Evolutionary conservation across 139 green algal species (phyloP).

Genomic region (Tetraselmis chui): DNA sequence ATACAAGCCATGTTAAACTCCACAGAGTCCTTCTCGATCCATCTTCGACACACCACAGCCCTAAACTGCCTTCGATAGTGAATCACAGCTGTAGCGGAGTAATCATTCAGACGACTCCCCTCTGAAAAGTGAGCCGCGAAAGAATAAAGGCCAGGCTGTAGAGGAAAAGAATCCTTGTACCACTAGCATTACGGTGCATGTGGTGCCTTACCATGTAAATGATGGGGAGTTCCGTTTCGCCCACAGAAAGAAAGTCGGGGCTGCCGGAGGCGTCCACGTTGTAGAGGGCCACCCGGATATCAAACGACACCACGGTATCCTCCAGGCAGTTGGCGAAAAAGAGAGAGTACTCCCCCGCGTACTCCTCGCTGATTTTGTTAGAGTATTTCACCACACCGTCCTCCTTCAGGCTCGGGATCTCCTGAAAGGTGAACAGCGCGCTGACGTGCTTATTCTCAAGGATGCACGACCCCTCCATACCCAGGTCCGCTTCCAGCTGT

Average conservation of each 20-base stretch:
- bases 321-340: constrained; percentile 89
- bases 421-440: constrained; percentile 50
- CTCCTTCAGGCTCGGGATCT: constrained; percentile 24
- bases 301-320: constrained; percentile 62
- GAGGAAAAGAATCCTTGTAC: too few relatives aligned
- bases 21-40: too few relatives aligned
- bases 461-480: constrained; percentile 37
- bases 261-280: constrained; percentile 50
- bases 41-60: too few relatives aligned
- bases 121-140: too few relatives aligned
- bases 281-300: constrained; percentile 65
- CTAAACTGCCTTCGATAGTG: too few relatives aligned
- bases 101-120: too few relatives aligned
- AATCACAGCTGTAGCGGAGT: too few relatives aligned
- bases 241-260: constrained; percentile 83
- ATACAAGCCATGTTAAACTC: too few relatives aligned
- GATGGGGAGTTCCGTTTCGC: constrained; percentile 73
- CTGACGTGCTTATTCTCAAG: constrained; percentile 45
- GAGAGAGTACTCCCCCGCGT: constrained; percentile 62
- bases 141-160: too few relatives aligned
- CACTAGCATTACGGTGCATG: constrained; percentile 25
- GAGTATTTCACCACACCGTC: constrained; percentile 9
- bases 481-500: constrained; percentile 47
- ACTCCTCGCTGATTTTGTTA: background rate
- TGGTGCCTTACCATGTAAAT: constrained; percentile 75